Evolutionary conservation across 2,329 filamentous ascomycete species (phyloP).

Genomic region (Venturia effusa): DNA sequence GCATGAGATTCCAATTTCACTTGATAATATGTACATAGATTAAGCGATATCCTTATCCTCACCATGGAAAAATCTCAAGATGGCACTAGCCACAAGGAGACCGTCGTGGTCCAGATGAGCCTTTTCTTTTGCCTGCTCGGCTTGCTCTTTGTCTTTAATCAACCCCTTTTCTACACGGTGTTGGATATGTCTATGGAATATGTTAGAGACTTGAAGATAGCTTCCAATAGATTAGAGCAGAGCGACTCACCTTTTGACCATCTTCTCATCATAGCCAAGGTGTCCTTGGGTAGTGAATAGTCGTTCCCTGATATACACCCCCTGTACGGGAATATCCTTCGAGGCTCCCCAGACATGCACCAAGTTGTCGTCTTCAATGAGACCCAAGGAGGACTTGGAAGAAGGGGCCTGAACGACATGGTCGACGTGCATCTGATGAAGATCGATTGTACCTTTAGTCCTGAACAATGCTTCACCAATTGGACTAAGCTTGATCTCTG

Average conservation of each 20-base stretch:
- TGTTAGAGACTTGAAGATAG: background rate
- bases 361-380: slow-evolving; percentile 23
- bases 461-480: slow-evolving; percentile 33
- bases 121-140: slow-evolving; percentile 27
- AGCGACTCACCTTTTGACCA: slow-evolving; percentile 22
- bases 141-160: slow-evolving; percentile 26
- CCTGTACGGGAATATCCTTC: slow-evolving; percentile 35
- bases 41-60: slow-evolving; percentile 33
- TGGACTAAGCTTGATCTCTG: slow-evolving; percentile 28
- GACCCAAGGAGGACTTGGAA: background rate
- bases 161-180: slow-evolving; percentile 32
- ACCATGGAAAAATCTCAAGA: slow-evolving; percentile 37
- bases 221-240: background rate
- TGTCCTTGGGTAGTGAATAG: slow-evolving; percentile 39
- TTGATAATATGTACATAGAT: background rate
- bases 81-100: slow-evolving; percentile 26
- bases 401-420: slow-evolving; percentile 28
- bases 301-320: slow-evolving; percentile 33
- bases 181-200: slow-evolving; percentile 29
- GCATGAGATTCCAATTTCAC: background rate
- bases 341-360: slow-evolving; percentile 40
- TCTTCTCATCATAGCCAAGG: slow-evolving; percentile 35
- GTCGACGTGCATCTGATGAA: slow-evolving; percentile 40
- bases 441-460: slow-evolving; percentile 22
- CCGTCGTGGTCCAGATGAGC: slow-evolving; percentile 31